These are phyloP conservation scores for Styphnolobium japonicum DNA, from an alignment of 306 rosid genomes.

Conservation along the genomic window DNA sequence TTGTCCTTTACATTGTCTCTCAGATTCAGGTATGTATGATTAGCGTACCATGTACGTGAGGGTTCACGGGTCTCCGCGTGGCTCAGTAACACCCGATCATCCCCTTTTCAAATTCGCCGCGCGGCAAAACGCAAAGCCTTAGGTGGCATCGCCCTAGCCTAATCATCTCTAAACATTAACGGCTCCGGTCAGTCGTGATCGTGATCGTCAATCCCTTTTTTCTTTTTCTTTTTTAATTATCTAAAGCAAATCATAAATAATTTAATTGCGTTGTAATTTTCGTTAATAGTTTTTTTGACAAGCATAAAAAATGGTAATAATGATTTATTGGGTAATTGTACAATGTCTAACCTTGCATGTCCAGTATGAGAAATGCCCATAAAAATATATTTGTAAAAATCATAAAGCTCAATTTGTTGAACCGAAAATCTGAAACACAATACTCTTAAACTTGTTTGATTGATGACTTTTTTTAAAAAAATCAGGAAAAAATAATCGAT, in stretches of 20 bases:
- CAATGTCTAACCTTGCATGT: neutral
- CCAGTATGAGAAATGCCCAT: too few relatives aligned
- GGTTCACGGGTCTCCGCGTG: neutral
- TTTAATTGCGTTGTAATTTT: too few relatives aligned
- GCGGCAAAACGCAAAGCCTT: slow-evolving; percentile 30
- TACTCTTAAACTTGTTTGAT: too few relatives aligned
- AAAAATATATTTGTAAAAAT: too few relatives aligned
- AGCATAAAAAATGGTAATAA: neutral
- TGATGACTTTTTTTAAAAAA: too few relatives aligned
- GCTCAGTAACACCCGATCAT: slow-evolving; percentile 11
- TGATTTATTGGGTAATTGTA: neutral
- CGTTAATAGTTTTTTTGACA: too few relatives aligned
- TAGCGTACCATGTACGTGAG: neutral
- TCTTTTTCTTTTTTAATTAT: neutral
- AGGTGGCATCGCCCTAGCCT: neutral
- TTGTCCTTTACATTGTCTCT: neutral
- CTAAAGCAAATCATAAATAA: neutral
- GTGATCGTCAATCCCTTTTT: neutral
- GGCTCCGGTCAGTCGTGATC: neutral
- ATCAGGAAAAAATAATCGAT: too few relatives aligned
- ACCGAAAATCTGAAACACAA: too few relatives aligned
- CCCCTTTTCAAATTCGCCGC: slow-evolving; percentile 27
- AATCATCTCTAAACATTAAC: slow-evolving; percentile 5
- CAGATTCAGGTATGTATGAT: slow-evolving; percentile 5
- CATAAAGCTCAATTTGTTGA: too few relatives aligned